Conservation (phyloP, 495 filamentous ascomycete species). For the Penicillium dipodomyicola region DNA sequence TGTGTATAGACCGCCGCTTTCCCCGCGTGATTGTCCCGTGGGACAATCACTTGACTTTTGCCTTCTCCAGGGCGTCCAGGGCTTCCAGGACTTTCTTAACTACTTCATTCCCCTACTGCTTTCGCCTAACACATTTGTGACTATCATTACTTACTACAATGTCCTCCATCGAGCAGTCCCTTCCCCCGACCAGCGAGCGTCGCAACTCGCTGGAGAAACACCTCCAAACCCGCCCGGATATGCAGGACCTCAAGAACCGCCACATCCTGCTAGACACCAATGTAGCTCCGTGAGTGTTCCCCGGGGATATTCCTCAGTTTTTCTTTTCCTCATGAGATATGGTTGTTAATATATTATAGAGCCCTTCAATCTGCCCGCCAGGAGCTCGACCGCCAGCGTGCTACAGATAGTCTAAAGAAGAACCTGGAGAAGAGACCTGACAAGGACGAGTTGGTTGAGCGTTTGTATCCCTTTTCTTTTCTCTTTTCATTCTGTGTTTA, state of each 20-base stretch:
- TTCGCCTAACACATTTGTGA: background rate
- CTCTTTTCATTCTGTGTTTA: background rate
- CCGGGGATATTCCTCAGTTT: background rate
- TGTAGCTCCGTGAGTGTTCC: constrained; percentile 57
- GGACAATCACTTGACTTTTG: constrained; percentile 23
- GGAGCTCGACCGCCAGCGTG: constrained; percentile 64
- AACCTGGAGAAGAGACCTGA: constrained; percentile 63
- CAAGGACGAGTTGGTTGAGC: constrained; percentile 66
- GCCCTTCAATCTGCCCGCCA: constrained; percentile 59
- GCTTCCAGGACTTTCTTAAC: background rate
- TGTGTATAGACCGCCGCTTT: constrained; percentile 7
- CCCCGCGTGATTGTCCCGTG: constrained; percentile 22
- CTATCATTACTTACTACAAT: constrained; percentile 19
- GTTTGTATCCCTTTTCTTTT: constrained; percentile 45
- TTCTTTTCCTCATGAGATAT: background rate
- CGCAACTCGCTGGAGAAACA: constrained; percentile 89
- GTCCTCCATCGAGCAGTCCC: constrained; percentile 39
- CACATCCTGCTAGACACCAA: constrained; percentile 72
- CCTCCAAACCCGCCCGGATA: constrained; percentile 73
- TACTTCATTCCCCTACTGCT: background rate
- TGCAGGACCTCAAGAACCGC: constrained; percentile 73
- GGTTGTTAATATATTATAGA: constrained; percentile 28
- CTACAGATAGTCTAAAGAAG: constrained; percentile 64
- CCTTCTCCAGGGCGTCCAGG: background rate
- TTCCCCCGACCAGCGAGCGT: constrained; percentile 57